These are phyloP conservation scores for Phytopythium boreale DNA, from an alignment of 352 stramenopile genomes.

Conservation along the genomic window DNA sequence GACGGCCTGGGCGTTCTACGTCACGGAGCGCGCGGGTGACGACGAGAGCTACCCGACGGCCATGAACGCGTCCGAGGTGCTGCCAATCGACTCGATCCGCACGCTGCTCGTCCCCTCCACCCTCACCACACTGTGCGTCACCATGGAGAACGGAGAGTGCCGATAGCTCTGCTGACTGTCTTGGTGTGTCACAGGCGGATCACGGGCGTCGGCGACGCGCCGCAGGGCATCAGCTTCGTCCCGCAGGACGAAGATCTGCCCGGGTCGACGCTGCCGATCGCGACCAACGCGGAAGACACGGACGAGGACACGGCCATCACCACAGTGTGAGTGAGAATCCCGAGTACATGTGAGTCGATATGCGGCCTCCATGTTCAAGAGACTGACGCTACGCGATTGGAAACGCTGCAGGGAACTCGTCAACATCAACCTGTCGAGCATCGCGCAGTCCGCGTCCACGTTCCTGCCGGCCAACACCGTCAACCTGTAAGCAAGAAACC, in stretches of 20 bases:
- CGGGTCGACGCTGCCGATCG: conserved; percentile 21
- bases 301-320: conserved; percentile 15
- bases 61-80: conserved; percentile 14
- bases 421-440: conserved; percentile 34
- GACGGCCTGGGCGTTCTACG: conserved; percentile 22
- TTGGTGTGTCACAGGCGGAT: conserved; percentile 18
- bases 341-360: too few species aligned
- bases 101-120: conserved; percentile 25
- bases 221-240: conserved; percentile 24
- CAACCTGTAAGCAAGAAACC: conserved; percentile 31
- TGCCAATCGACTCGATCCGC: conserved; percentile 23
- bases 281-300: conserved; percentile 6
- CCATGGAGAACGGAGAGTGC: background rate
- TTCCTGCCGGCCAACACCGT: conserved; percentile 25
- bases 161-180: background rate
- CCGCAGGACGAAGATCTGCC: conserved; percentile 22
- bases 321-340: conserved; percentile 27
- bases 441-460: conserved; percentile 18
- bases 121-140: conserved; percentile 23
- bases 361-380: background rate
- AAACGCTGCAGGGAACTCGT: conserved; percentile 18
- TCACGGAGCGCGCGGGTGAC: conserved; percentile 5
- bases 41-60: conserved; percentile 14
- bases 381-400: background rate
- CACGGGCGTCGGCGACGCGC: conserved; percentile 14